phyloP scores from a whole-genome alignment of 2,329 filamentous ascomycete genomes.

The Sporothrix protearum region DNA sequence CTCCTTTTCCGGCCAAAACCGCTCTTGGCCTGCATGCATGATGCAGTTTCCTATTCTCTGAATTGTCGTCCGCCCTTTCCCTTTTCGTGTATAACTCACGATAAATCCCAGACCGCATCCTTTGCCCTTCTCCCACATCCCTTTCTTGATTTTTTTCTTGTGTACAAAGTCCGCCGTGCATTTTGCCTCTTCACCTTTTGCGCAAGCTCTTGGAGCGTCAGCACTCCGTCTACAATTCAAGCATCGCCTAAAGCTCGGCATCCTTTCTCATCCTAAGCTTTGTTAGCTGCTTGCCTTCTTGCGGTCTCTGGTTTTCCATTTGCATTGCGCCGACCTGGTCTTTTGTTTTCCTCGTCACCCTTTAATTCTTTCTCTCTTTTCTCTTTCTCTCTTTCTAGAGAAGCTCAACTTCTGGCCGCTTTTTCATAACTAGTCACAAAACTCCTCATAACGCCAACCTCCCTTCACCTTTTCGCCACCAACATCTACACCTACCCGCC shows the following conservation, averaged over 20 bases:
- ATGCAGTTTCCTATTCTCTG: neutral
- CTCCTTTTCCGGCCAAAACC: conserved; percentile 10
- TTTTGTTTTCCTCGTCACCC: neutral
- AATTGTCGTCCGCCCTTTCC: neutral
- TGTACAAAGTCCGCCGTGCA: too few relatives aligned
- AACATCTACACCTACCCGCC: neutral
- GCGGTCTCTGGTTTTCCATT: neutral
- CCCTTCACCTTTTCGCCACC: neutral
- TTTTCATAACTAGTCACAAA: neutral
- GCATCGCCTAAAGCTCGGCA: conserved; percentile 1
- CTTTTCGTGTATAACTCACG: neutral
- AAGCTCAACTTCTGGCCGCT: neutral
- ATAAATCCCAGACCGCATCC: neutral
- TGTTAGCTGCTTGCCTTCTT: neutral
- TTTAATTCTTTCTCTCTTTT: too few relatives aligned
- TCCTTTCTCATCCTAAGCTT: conserved; percentile 4
- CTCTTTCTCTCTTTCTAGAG: neutral
- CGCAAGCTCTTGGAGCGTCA: neutral
- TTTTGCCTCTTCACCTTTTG: neutral
- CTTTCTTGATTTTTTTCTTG: neutral
- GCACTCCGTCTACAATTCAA: neutral
- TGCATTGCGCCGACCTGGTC: too few relatives aligned
- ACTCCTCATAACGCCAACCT: neutral
- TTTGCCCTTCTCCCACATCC: neutral
- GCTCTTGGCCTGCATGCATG: neutral